phyloP scores from a whole-genome alignment of 805 yeast genomes.

The Hanseniaspora valbyensis region DNA sequence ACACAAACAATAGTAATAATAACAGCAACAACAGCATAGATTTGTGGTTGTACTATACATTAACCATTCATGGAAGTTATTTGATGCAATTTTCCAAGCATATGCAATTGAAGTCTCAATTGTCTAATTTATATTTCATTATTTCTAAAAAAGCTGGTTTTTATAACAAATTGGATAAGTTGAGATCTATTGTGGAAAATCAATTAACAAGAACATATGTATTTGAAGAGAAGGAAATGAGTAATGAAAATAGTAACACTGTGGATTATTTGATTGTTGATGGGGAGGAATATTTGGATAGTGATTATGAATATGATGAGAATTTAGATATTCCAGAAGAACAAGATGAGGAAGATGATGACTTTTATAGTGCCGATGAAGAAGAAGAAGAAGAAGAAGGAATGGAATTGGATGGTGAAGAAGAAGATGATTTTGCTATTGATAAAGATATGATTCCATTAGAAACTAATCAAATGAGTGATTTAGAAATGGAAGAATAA shows the following conservation, averaged over 20 bases:
- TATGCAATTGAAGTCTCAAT: constrained; percentile 37
- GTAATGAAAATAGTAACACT: constrained; percentile 40
- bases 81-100: constrained; percentile 33
- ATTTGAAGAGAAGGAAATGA: constrained; percentile 35
- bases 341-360: constrained; percentile 40
- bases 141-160: constrained; percentile 54
- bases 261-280: constrained; percentile 32
- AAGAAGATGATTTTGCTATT: constrained; percentile 34
- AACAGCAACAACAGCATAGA: constrained; percentile 24
- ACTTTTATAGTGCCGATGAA: constrained; percentile 32
- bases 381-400: constrained; percentile 25
- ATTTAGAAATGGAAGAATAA: constrained; percentile 7
- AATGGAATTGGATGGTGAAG: constrained; percentile 25
- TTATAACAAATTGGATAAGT: constrained; percentile 59
- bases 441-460: constrained; percentile 16
- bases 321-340: constrained; percentile 57
- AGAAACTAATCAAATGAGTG: constrained; percentile 14
- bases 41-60: constrained; percentile 79
- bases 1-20: constrained; percentile 3
- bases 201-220: constrained; percentile 54
- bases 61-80: constrained; percentile 72
- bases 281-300: constrained; percentile 30
- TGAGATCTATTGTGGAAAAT: constrained; percentile 73
- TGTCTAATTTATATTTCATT: constrained; percentile 55
- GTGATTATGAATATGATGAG: constrained; percentile 40